These are phyloP conservation scores for Pythium oligandrum DNA, from an alignment of 352 stramenopile genomes.

Conservation along the genomic window DNA sequence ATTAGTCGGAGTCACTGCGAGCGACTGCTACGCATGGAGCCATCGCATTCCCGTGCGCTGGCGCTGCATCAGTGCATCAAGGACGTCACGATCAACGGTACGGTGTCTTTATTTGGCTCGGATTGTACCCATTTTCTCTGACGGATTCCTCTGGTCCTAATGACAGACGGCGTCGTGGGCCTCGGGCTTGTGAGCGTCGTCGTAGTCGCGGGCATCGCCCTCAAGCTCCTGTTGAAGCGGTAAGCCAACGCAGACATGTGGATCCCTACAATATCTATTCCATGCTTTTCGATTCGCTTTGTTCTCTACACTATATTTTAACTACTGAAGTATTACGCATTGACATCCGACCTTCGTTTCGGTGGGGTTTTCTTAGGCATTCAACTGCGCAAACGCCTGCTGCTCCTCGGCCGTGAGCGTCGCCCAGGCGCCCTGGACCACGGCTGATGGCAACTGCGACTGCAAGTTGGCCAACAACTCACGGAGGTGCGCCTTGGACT, in stretches of 20 bases:
- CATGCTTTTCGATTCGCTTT: too few relatives aligned
- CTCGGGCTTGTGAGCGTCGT: conserved; percentile 65
- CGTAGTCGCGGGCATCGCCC: conserved; percentile 62
- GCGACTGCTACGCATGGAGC: conserved; percentile 68
- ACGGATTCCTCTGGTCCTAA: too few relatives aligned
- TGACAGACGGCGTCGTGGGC: conserved; percentile 52
- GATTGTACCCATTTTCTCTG: too few relatives aligned
- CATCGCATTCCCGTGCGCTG: conserved; percentile 64
- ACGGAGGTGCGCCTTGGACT: conserved; percentile 50
- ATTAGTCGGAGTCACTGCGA: conserved; percentile 68
- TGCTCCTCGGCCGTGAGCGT: conserved; percentile 69
- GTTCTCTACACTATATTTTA: too few relatives aligned
- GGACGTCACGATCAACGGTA: conserved; percentile 55
- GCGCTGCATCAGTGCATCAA: conserved; percentile 75
- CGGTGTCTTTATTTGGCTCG: background rate
- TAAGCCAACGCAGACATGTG: conserved; percentile 20
- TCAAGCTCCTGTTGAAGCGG: conserved; percentile 71
- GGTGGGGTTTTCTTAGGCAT: conserved; percentile 6
- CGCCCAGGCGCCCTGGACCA: conserved; percentile 66
- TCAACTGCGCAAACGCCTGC: conserved; percentile 61
- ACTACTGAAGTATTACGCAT: too few relatives aligned
- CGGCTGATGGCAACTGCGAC: conserved; percentile 46
- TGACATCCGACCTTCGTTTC: too few relatives aligned
- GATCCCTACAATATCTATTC: too few relatives aligned
- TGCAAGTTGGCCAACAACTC: conserved; percentile 62